A percentile compares a stretch with the other conserved stretches of the same genome.
Evolutionary conservation across 768 basidiomycete species (phyloP).

Genomic region (Cyathus striatus): DNA sequence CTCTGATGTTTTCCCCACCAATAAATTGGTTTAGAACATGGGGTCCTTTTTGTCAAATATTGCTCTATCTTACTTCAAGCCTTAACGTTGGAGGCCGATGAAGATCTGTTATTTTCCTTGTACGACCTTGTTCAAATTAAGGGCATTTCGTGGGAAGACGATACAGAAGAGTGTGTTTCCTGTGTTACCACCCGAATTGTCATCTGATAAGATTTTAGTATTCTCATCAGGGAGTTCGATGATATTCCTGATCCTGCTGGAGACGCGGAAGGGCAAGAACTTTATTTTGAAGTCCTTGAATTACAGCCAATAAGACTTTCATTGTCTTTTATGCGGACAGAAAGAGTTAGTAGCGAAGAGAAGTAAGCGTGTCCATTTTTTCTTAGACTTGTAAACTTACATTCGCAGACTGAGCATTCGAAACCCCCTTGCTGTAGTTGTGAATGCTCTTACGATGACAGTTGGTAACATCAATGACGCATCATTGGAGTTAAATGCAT

Average conservation of each 20-base stretch:
- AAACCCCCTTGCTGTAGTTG: conserved; percentile 88
- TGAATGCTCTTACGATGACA: conserved; percentile 96
- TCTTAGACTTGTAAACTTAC: conserved; percentile 4
- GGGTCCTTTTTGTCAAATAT: conserved; percentile 97
- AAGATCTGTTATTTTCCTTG: conserved; percentile 89
- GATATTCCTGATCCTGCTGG: conserved; percentile 68
- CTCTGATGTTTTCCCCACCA: neutral
- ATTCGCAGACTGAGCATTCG: conserved; percentile 62
- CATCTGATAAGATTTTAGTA: conserved; percentile 21
- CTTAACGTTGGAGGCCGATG: conserved; percentile 93
- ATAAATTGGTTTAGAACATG: conserved; percentile 63
- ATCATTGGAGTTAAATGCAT: conserved; percentile 87
- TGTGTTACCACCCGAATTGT: neutral
- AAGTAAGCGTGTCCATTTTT: conserved; percentile 54
- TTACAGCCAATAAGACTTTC: conserved; percentile 91
- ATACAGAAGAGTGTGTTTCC: conserved; percentile 63
- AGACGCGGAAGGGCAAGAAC: conserved; percentile 63
- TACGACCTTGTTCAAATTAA: conserved; percentile 90
- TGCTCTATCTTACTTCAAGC: conserved; percentile 92
- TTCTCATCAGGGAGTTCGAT: conserved; percentile 67
- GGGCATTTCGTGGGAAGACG: conserved; percentile 86
- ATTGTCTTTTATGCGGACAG: conserved; percentile 96
- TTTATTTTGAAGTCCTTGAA: conserved; percentile 95
- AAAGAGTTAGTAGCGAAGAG: conserved; percentile 87
- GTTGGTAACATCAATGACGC: conserved; percentile 97